Evolutionary conservation across 2,329 filamentous ascomycete genomes (phyloP), one percentile per base, ranked within the genome.

Genomic region (Colletotrichum eleusines): DNA sequence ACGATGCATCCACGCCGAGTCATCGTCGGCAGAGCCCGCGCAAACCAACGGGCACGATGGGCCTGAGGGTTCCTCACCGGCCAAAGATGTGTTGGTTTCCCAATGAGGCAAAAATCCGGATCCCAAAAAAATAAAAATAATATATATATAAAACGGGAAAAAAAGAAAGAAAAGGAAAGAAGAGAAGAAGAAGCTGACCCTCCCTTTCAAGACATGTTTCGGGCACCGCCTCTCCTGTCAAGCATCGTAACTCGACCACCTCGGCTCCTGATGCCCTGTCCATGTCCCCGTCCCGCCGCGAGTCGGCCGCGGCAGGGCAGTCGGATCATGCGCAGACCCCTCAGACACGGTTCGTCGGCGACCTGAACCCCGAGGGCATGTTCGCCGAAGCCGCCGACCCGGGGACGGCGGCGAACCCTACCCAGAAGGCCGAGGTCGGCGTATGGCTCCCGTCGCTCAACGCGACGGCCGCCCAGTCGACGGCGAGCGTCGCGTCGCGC

Each of bases 291-390:
- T 65, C 62, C 16, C 69, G 59, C 46, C 46, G 53, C 26, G 58
- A 71, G 14, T 71, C 58, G n/a, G 48, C 65, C 40, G 48, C 51
- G 28, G 48, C 62, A 16, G 54, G 35, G 1, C 54, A 63, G 40
- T 23, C 44, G 18, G 69, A 71, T 8, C 38, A 57, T 44, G 60
- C 66, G 42, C 66, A 70, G 11, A 61, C 64, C 26, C 64, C 57
- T 20, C 69, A 71, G 59, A 63, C 69, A 7, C 85, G 88, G 8
- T 90, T 89, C 65, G 84, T 90, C 46, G 87, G 88, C 23, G 88
- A 90, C 74, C 75, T 89, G 35, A 90, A 88, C 73, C 88, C 88
- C 2, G 88, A 90, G 76, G 85, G 85, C 69, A 86, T 90, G 76
- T 88, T 90, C 66, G 81, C 88, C 74, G 86, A 89, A 73, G 87